Evolutionary conservation across 2,329 filamentous ascomycete genomes (phyloP).

Genomic region (Shiraia bambusicola): DNA sequence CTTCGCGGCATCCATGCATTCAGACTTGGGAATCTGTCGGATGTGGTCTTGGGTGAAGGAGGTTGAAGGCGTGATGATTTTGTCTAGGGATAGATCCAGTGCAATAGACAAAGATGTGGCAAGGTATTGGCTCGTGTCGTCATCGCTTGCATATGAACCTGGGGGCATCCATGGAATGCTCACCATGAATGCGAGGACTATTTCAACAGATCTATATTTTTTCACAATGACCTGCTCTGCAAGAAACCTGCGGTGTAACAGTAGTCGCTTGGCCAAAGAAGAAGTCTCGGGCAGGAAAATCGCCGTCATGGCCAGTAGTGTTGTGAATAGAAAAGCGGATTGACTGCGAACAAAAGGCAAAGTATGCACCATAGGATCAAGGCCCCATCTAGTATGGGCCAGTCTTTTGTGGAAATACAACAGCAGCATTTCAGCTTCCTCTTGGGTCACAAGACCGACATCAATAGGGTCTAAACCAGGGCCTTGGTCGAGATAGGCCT

Average conservation of each 20-base stretch:
- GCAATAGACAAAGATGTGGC: constrained; percentile 70
- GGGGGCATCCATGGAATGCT: constrained; percentile 76
- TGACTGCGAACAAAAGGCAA: constrained; percentile 65
- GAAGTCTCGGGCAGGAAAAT: constrained; percentile 66
- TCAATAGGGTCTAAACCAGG: constrained; percentile 68
- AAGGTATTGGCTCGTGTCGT: constrained; percentile 72
- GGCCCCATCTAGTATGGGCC: constrained; percentile 72
- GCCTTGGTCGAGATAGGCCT: constrained; percentile 63
- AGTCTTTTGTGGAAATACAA: constrained; percentile 68
- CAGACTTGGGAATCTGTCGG: constrained; percentile 60
- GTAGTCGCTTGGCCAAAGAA: constrained; percentile 65
- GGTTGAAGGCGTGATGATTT: constrained; percentile 62
- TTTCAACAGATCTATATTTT: constrained; percentile 69
- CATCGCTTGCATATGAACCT: constrained; percentile 66
- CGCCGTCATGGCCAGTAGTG: constrained; percentile 67
- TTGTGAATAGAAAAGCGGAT: constrained; percentile 72
- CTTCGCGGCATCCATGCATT: constrained; percentile 67
- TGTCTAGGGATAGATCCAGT: constrained; percentile 69
- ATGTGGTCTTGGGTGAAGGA: constrained; percentile 50
- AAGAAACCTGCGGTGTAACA: constrained; percentile 63
- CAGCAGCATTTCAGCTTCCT: constrained; percentile 66
- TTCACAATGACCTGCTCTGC: constrained; percentile 63
- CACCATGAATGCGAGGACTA: constrained; percentile 73
- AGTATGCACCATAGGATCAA: constrained; percentile 68
- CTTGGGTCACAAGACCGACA: constrained; percentile 66